These are phyloP conservation scores for Pseudogymnoascus sp. DNA, from an alignment of 2,329 filamentous ascomycete genomes.

Conservation along the genomic window DNA sequence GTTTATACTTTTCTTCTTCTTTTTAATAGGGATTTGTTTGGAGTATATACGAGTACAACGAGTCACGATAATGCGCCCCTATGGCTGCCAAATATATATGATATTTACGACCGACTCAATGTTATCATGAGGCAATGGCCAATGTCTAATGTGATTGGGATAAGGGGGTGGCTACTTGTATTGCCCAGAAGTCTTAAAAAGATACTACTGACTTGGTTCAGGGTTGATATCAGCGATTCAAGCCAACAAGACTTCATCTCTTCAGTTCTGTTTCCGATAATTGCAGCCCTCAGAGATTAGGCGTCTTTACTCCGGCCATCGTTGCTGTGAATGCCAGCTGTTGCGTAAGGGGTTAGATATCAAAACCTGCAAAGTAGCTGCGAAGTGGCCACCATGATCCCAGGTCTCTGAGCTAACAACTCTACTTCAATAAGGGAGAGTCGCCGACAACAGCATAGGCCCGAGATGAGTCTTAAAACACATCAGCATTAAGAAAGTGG, in stretches of 20 bases:
- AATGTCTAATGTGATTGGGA: neutral
- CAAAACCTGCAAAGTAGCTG: neutral
- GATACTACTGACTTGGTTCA: neutral
- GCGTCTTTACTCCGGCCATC: neutral
- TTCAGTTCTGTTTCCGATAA: no score
- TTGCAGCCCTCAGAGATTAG: neutral
- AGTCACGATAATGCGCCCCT: neutral
- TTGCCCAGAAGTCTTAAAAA: neutral
- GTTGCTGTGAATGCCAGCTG: neutral
- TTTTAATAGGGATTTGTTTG: neutral
- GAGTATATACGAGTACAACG: neutral
- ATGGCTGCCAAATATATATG: neutral
- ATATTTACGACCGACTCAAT: neutral
- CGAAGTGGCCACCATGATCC: neutral
- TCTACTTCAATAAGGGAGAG: neutral
- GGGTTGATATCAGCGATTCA: neutral
- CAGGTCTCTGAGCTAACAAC: neutral
- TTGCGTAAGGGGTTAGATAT: neutral
- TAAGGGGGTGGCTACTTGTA: neutral
- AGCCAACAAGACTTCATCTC: neutral
- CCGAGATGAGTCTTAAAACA: no score
- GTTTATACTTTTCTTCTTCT: neutral
- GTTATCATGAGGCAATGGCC: neutral
- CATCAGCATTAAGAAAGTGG: no score
- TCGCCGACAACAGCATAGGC: no score